Evolutionary conservation across 78 protist genomes (phyloP), one percentile per base, ranked within the genome.

Genomic region (Cavenderia fasciculata): DNA sequence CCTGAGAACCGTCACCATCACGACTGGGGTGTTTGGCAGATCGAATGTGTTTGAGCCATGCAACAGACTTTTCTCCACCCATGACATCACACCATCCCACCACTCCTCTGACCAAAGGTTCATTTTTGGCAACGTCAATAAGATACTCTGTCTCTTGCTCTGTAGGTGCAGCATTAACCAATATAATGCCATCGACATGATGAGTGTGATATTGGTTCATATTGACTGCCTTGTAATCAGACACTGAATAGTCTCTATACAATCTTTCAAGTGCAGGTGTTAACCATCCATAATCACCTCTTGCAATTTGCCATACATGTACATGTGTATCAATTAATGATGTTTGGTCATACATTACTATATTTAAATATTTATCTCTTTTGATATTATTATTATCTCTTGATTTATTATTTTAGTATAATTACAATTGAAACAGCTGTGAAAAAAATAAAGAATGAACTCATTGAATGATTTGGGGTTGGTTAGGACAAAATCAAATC

Each of bases 251-350:
- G 68, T 74, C 84, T 11, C 52, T 25, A 21, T 74, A 74, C 25
- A 74, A 27, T 19, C 6, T 21, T 21, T 11, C 29, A 2, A 19
- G 14, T 1, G 1, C 21, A 25, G 12, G 56, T 12, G 4, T 74
- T 23, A 74, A 40, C 84, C 84, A 74, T 14, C 56, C 69, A 74
- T 56, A 74, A n/a, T 74, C 84, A 2, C 52, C 61, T 34, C 61
- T 52, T 2, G 52, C 68, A 18, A 74, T 16, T 8, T 34, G 52
- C 84, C 84, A 74, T 12, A 74, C 19, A 74, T 74, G 84, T 1
- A 29, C 43, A 57, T 74, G 84, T 56, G 84, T 57, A 41, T 74
- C 84, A 29, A 74, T n/a, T n/a, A n/a, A n/a, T n/a, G n/a, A n/a
- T n/a, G n/a, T n/a, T n/a, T n/a, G n/a, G n/a, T n/a, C n/a, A n/a